Evolutionary conservation across 2,329 filamentous ascomycete species (phyloP).

Genomic region (Thermothelomyces thermophilus): DNA sequence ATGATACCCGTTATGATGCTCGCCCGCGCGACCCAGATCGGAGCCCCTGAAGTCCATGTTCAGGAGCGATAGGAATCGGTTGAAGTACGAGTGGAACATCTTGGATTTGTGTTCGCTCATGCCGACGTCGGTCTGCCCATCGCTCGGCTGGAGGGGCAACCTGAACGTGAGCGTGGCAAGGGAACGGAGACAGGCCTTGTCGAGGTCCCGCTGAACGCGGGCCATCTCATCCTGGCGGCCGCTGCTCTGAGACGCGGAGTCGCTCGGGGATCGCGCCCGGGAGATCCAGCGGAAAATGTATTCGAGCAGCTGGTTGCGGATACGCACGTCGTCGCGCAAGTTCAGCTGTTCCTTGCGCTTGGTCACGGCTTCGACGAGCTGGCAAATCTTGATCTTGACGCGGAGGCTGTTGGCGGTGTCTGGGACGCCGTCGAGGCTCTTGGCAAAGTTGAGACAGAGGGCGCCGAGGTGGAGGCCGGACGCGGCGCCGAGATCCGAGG

Average conservation of each 20-base stretch:
- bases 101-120: slow-evolving; percentile 63
- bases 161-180: slow-evolving; percentile 61
- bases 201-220: slow-evolving; percentile 57
- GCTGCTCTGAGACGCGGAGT: slow-evolving; percentile 33
- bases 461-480: slow-evolving; percentile 58
- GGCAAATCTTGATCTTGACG: slow-evolving; percentile 64
- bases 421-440: slow-evolving; percentile 53
- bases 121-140: slow-evolving; percentile 59
- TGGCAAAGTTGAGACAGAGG: slow-evolving; percentile 59
- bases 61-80: slow-evolving; percentile 59
- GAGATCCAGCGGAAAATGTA: slow-evolving; percentile 64
- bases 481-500: slow-evolving; percentile 55
- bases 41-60: slow-evolving; percentile 45
- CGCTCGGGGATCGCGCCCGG: slow-evolving; percentile 48
- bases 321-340: slow-evolving; percentile 60
- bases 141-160: slow-evolving; percentile 58
- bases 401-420: slow-evolving; percentile 52
- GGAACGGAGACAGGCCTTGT: slow-evolving; percentile 57
- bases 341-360: slow-evolving; percentile 63
- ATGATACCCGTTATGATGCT: slow-evolving; percentile 7
- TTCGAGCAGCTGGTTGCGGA: slow-evolving; percentile 61
- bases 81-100: slow-evolving; percentile 67
- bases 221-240: slow-evolving; percentile 50
- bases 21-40: slow-evolving; percentile 33
- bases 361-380: slow-evolving; percentile 58